Percentiles rank a stretch among this genome's conserved stretches.
Conservation (phyloP, 2,329 filamentous ascomycete species). For the Apiospora koreana region DNA sequence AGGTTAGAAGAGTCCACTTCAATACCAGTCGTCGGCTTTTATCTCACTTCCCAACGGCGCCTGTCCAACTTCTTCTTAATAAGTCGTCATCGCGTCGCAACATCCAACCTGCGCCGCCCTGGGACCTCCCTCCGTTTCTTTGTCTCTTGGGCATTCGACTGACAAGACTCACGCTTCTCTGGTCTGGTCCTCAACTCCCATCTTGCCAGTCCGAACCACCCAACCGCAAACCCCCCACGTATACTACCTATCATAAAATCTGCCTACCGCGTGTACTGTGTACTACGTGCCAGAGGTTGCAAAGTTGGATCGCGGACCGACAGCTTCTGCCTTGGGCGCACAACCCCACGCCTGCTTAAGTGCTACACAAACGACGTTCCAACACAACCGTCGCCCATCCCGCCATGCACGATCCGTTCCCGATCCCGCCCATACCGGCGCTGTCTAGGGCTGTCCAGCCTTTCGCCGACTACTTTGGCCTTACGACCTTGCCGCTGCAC, state of each 20-base stretch:
- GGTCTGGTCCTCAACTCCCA: not conserved
- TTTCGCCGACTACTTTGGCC: slow-evolving; percentile 59
- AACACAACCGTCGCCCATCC: not conserved
- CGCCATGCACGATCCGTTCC: slow-evolving; percentile 74
- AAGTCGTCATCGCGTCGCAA: slow-evolving; percentile 2
- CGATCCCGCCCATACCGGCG: slow-evolving; percentile 61
- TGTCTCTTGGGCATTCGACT: not conserved
- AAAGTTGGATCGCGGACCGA: not conserved
- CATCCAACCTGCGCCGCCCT: not conserved
- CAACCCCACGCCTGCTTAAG: not conserved
- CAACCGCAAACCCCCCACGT: not conserved
- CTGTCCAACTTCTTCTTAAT: not conserved
- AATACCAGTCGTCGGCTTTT: not conserved
- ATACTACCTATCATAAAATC: not conserved
- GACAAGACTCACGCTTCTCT: not conserved
- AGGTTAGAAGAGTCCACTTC: not conserved
- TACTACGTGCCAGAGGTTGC: not conserved
- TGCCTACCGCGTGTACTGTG: not conserved
- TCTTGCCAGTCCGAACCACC: not conserved
- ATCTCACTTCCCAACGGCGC: not conserved
- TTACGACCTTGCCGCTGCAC: slow-evolving; percentile 72
- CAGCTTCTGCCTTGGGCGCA: not conserved
- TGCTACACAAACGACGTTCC: not conserved
- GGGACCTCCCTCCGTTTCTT: not conserved
- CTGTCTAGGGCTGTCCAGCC: slow-evolving; percentile 60